Evolutionary conservation across 1,139 yeast genomes (phyloP).

Genomic region (Candida sanyaensis): DNA sequence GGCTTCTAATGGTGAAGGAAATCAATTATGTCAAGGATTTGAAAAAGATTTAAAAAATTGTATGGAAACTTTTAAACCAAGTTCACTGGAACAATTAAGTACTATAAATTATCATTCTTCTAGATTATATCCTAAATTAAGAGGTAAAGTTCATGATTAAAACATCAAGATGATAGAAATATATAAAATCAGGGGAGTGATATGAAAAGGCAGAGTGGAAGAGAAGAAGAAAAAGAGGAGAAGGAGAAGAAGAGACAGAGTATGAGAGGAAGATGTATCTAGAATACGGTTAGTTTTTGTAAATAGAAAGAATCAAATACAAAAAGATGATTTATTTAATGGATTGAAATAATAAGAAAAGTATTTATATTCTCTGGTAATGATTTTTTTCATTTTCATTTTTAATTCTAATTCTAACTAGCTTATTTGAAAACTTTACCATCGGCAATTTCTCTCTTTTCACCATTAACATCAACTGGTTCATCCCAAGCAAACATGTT

Average conservation of each 20-base stretch:
- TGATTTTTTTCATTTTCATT: constrained; percentile 29
- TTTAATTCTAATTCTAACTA: background rate
- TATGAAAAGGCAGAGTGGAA: background rate
- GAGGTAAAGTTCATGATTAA: constrained; percentile 73
- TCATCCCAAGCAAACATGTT: constrained; percentile 58
- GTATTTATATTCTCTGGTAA: constrained; percentile 38
- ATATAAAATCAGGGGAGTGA: background rate
- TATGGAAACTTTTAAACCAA: constrained; percentile 50
- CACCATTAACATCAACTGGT: constrained; percentile 49
- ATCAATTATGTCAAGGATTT: constrained; percentile 60
- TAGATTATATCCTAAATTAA: constrained; percentile 75
- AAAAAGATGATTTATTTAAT: no score
- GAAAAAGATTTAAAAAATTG: constrained; percentile 54
- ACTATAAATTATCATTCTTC: constrained; percentile 83
- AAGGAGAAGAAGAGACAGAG: background rate
- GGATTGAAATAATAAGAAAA: no score
- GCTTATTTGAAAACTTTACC: constrained; percentile 52
- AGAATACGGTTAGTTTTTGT: no score
- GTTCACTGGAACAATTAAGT: constrained; percentile 40
- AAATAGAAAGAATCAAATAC: no score
- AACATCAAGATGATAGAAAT: background rate
- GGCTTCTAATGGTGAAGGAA: constrained; percentile 93
- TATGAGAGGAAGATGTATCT: no score
- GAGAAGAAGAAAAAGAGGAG: background rate
- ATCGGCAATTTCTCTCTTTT: constrained; percentile 48